phyloP scores from a whole-genome alignment of 1,284 basidiomycete genomes.

The Phlebopus sp. region DNA sequence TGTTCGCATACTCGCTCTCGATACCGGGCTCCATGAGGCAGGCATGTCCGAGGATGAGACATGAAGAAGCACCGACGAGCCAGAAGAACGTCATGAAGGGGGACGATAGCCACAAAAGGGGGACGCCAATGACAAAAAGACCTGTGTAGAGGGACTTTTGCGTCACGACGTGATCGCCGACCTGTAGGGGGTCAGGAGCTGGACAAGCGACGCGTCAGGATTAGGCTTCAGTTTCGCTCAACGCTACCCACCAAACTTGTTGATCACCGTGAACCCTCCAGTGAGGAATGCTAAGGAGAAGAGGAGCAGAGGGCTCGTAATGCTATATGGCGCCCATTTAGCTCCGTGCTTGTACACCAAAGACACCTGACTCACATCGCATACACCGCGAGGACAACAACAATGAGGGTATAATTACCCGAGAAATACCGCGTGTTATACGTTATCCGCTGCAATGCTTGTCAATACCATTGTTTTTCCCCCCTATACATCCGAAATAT shows the following conservation, averaged over 20 bases:
- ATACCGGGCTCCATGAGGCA: constrained; percentile 84
- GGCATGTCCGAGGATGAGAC: constrained; percentile 80
- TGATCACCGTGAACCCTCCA: constrained; percentile 89
- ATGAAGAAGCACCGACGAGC: constrained; percentile 71
- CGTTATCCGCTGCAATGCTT: constrained; percentile 69
- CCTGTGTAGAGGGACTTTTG: constrained; percentile 81
- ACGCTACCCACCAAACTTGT: constrained; percentile 73
- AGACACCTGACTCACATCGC: constrained; percentile 61
- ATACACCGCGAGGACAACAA: constrained; percentile 83
- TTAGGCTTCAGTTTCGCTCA: constrained; percentile 2
- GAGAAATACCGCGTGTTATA: constrained; percentile 95
- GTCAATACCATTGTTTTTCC: constrained; percentile 1
- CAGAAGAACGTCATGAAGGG: constrained; percentile 76
- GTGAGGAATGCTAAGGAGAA: constrained; percentile 87
- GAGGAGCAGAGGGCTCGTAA: constrained; percentile 82
- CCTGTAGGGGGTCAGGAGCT: constrained; percentile 78
- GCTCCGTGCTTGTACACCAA: neutral
- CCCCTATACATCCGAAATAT: too few relatives aligned
- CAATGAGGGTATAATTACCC: constrained; percentile 87
- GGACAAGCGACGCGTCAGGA: constrained; percentile 6
- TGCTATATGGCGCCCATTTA: constrained; percentile 27
- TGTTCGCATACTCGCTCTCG: constrained; percentile 82
- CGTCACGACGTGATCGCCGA: constrained; percentile 76
- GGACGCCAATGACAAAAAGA: constrained; percentile 77
- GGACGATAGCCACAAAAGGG: constrained; percentile 65